Evolutionary conservation across 257 asterid species (phyloP), one percentile per base, ranked within the genome.

Genomic region (Nemophila menziesii): DNA sequence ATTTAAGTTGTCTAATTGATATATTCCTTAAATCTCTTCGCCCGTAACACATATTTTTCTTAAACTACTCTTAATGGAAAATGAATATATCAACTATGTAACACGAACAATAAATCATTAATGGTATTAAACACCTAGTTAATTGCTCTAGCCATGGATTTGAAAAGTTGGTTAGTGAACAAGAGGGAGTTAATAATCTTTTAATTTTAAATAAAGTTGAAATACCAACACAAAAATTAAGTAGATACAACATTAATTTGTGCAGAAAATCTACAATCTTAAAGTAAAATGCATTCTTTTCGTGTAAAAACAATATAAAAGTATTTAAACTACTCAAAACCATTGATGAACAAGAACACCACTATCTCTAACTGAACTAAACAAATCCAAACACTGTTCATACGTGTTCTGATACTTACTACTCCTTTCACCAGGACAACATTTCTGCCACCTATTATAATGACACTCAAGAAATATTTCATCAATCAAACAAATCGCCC

Each of bases 281-380:
- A 20, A 40, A 4, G 9, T 3, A 40, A n/a, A 12, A n/a, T 10
- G 4, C 16, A 17, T n/a, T 17, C n/a, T n/a, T n/a, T n/a, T n/a
- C 5, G 11, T 39, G 45, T 40, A 40, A 7, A 3, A 19, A 16
- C 22, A 40, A 14, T 16, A 22, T 14, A 16, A 61, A 22, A 39
- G 43, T 65, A 42, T 58, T 70, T n/a, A n/a, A n/a, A 62, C 68
- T 67, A 22, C 43, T 80, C 69, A 87, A 92, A 92, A 87, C 95
- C 97, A 84, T 43, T 89, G 95, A 68, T 89, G 98, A 48, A 89
- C 98, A 46, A 84, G 75, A 63, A 89, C 95, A 64, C 95, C 94
- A 52, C 87, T 74, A 26, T 76, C 51, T 39, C 98, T 66, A 26
- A 89, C 86, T 45, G 95, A 78, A 41, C 76, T 64, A 38, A 83